A percentile compares a stretch with the other conserved stretches of the same genome.
These are phyloP conservation scores for Globisporangium alternatum DNA, from an alignment of 352 stramenopile species.

Conservation along the genomic window DNA sequence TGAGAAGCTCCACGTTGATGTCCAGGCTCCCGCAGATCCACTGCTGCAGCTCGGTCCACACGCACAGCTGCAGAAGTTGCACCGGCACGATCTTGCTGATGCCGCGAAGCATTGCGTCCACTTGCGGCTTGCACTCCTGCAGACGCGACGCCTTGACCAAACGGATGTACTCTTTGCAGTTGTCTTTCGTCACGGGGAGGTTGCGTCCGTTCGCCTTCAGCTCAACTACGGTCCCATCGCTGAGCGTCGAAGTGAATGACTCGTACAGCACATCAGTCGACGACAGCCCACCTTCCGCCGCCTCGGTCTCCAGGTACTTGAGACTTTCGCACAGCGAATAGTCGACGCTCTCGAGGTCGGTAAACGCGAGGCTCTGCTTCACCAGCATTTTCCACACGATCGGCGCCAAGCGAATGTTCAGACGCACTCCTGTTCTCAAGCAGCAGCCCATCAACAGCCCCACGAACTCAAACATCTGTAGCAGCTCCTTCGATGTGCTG, in stretches of 20 bases:
- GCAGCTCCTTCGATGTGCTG: slow-evolving; percentile 46
- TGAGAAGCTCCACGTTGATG: slow-evolving; percentile 71
- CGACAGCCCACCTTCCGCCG: slow-evolving; percentile 12
- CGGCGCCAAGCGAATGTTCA: slow-evolving; percentile 69
- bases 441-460: slow-evolving; percentile 77
- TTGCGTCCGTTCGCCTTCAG: slow-evolving; percentile 43
- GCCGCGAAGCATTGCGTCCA: slow-evolving; percentile 69
- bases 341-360: slow-evolving; percentile 65
- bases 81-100: slow-evolving; percentile 69
- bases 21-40: slow-evolving; percentile 77
- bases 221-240: slow-evolving; percentile 62
- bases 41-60: slow-evolving; percentile 77
- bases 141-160: slow-evolving; percentile 59
- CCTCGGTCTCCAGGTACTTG: slow-evolving; percentile 37
- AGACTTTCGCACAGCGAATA: slow-evolving; percentile 53
- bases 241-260: slow-evolving; percentile 71
- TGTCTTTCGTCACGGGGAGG: slow-evolving; percentile 62
- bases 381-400: slow-evolving; percentile 82
- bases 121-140: slow-evolving; percentile 72
- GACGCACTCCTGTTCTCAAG: slow-evolving; percentile 65
- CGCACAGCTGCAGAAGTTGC: slow-evolving; percentile 67
- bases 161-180: slow-evolving; percentile 69
- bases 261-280: slow-evolving; percentile 46
- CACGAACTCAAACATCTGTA: slow-evolving; percentile 79
- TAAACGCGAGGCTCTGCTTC: slow-evolving; percentile 56